Conservation (phyloP, 805 yeast genomes). For the Suhomyces pyralidae region DNA sequence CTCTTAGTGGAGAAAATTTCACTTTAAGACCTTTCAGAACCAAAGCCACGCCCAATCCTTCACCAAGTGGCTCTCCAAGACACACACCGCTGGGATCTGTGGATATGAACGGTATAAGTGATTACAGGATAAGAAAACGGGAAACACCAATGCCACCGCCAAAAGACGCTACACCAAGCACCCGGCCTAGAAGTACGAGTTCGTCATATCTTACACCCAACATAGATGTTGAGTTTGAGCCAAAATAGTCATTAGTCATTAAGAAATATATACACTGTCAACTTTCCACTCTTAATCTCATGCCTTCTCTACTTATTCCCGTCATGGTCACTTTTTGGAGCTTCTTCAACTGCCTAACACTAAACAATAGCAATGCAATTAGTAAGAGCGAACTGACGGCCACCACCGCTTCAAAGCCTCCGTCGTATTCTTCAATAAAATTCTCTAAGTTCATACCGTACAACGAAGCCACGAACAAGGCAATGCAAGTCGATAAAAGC, state of each 20-base stretch:
- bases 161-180: background rate
- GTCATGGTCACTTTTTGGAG: conserved; percentile 75
- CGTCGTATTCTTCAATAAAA: conserved; percentile 76
- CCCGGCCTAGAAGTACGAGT: conserved; percentile 18
- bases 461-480: conserved; percentile 76
- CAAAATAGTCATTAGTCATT: conserved; percentile 5
- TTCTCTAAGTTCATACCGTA: conserved; percentile 97
- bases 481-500: conserved; percentile 74
- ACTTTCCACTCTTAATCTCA: background rate
- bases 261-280: background rate
- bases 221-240: conserved; percentile 29
- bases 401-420: conserved; percentile 57
- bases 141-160: background rate
- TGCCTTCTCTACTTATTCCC: conserved; percentile 25
- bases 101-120: conserved; percentile 8
- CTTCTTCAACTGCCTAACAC: conserved; percentile 56
- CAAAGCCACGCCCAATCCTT: conserved; percentile 37
- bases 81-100: conserved; percentile 18
- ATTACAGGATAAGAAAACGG: background rate
- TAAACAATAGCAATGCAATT: conserved; percentile 46
- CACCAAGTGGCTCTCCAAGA: conserved; percentile 38
- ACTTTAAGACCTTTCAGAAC: conserved; percentile 43
- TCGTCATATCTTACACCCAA: conserved; percentile 21
- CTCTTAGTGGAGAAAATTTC: conserved; percentile 28
- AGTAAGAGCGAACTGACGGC: conserved; percentile 43